Percentiles rank a stretch among this genome's conserved stretches.
These are phyloP conservation scores for Ajuga chamaepitys DNA, from an alignment of 257 asterid species.

Conservation along the genomic window DNA sequence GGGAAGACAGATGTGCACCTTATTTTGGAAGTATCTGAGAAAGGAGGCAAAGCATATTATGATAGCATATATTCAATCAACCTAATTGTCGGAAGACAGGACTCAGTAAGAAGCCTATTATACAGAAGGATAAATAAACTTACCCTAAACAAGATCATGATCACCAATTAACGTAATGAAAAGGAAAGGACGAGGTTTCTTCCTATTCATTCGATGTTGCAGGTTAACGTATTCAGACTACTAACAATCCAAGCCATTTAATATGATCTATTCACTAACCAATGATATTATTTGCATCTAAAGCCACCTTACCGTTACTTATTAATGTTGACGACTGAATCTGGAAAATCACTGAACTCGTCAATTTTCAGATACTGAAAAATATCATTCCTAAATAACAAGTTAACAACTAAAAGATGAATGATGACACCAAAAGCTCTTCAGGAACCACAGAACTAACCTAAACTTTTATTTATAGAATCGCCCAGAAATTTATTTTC, in stretches of 20 bases:
- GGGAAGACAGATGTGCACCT: not conserved
- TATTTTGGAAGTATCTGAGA: not conserved
- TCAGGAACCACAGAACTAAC: not conserved
- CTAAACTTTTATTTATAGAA: not conserved
- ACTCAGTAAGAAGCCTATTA: not conserved
- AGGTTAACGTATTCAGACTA: not conserved
- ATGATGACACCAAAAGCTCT: not conserved
- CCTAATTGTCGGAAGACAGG: not conserved
- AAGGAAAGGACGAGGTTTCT: not conserved
- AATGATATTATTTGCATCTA: not conserved
- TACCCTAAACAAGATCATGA: not conserved
- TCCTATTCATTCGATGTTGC: not conserved
- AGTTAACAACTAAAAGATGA: not conserved
- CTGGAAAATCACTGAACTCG: not conserved
- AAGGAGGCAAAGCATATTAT: not conserved
- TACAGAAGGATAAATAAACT: not conserved
- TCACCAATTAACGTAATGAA: not conserved
- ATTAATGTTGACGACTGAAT: not conserved
- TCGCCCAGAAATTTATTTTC: not conserved
- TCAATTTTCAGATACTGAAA: not conserved
- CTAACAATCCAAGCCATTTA: not conserved
- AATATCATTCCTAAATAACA: not conserved
- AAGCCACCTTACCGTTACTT: not conserved
- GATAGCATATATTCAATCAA: not conserved
- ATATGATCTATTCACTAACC: slow-evolving; percentile 2